Conservation (phyloP, 73 alveolate species). For the Loxodes magnus region DNA sequence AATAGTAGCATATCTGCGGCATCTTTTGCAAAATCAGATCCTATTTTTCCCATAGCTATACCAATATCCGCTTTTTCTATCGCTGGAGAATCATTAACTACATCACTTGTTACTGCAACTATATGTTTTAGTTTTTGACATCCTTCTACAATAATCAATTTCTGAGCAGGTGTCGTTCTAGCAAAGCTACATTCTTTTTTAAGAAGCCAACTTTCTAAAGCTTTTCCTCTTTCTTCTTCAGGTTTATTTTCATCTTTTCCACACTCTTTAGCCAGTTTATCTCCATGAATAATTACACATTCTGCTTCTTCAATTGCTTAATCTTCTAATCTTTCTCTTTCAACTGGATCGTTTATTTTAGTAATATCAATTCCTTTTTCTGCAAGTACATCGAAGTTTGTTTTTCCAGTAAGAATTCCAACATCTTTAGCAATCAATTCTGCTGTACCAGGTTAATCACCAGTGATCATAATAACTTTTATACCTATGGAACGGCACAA, state of each 20-base stretch:
- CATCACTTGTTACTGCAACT: conserved; percentile 97
- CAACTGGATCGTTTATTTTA: too few species aligned
- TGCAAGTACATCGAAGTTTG: conserved; percentile 31
- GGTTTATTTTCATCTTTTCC: conserved; percentile 49
- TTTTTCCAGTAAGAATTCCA: conserved; percentile 24
- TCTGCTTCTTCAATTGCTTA: conserved; percentile 42
- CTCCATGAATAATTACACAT: conserved; percentile 73
- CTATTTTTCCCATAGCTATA: conserved; percentile 78
- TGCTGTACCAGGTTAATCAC: conserved; percentile 91
- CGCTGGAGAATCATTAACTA: conserved; percentile 74
- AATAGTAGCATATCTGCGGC: conserved; percentile 97
- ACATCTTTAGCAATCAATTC: conserved; percentile 81
- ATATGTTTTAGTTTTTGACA: conserved; percentile 86
- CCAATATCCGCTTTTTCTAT: conserved; percentile 70
- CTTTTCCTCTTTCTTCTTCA: conserved; percentile 52
- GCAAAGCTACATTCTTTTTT: conserved; percentile 88
- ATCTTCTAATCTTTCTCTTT: too few species aligned
- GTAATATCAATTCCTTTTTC: conserved; percentile 22
- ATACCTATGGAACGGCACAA: conserved; percentile 73
- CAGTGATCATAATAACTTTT: conserved; percentile 89
- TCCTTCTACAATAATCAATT: conserved; percentile 82
- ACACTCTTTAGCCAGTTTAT: conserved; percentile 27
- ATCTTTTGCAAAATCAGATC: conserved; percentile 98
- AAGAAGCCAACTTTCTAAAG: conserved; percentile 39
- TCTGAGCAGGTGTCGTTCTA: conserved; percentile 94